Conservation (phyloP, 441 rosid species). For the Geranium incanum region DNA sequence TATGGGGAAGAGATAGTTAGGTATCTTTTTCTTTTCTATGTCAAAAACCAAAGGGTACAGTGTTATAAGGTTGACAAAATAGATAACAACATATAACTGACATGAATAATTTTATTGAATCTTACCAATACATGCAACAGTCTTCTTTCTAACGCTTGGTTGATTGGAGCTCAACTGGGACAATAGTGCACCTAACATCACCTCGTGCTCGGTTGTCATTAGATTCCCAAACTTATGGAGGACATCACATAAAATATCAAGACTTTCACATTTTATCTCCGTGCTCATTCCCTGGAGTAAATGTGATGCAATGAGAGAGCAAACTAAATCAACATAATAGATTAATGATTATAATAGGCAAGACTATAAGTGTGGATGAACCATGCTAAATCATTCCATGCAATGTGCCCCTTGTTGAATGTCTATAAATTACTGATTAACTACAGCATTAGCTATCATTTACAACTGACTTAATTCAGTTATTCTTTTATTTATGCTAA, state of each 20-base stretch:
- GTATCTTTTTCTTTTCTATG: background rate
- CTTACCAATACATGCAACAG: conserved; percentile 89
- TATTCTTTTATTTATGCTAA: background rate
- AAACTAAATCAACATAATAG: background rate
- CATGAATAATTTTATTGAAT: conserved; percentile 11
- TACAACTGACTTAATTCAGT: background rate
- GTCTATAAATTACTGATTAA: background rate
- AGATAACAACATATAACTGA: background rate
- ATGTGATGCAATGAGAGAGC: background rate
- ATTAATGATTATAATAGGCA: background rate
- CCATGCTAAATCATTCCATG: background rate
- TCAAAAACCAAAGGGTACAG: background rate
- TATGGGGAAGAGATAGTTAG: background rate
- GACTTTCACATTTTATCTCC: conserved; percentile 93
- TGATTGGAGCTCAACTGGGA: conserved; percentile 78
- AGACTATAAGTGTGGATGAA: background rate
- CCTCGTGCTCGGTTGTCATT: conserved; percentile 69
- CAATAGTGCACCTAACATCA: conserved; percentile 63
- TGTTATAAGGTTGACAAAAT: conserved; percentile 1
- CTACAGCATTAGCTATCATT: background rate
- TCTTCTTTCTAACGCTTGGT: conserved; percentile 86
- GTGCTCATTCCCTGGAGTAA: conserved; percentile 68
- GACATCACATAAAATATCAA: conserved; percentile 87
- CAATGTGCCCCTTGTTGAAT: background rate
- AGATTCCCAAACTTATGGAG: conserved; percentile 90